phyloP scores from a whole-genome alignment of 2,329 filamentous ascomycete species.

The Colletotrichum tabaci region DNA sequence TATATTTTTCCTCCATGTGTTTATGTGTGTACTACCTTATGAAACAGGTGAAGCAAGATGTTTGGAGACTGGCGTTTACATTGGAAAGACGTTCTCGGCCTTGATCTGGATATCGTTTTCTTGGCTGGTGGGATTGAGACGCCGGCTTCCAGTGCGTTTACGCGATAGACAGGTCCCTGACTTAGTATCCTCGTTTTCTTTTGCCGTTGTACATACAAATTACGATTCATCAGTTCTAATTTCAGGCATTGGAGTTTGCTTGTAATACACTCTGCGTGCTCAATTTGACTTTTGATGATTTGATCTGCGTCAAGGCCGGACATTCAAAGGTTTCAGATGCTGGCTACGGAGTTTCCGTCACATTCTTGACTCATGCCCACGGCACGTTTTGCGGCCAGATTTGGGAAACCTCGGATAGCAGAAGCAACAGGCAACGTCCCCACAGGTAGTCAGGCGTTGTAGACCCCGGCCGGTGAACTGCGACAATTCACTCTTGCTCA shows the following conservation, averaged over 20 bases:
- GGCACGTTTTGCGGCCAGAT: not conserved
- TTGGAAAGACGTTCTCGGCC: constrained; percentile 13
- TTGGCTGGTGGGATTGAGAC: not conserved
- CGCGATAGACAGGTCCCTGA: constrained; percentile 5
- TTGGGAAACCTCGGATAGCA: too few relatives aligned
- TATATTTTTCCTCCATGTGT: not conserved
- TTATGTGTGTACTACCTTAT: not conserved
- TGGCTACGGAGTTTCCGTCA: not conserved
- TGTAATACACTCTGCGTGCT: accelerated
- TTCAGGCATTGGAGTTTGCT: not conserved
- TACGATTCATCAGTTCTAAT: not conserved
- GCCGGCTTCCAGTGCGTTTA: not conserved
- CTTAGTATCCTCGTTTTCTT: not conserved
- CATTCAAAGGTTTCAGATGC: not conserved
- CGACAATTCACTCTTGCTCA: too few relatives aligned
- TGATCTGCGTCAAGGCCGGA: not conserved
- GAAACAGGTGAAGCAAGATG: not conserved
- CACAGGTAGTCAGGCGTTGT: too few relatives aligned
- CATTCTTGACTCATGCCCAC: constrained; percentile 11
- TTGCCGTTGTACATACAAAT: not conserved
- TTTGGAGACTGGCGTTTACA: constrained; percentile 28
- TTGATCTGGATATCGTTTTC: not conserved
- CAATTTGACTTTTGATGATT: too few relatives aligned
- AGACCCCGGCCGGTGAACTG: too few relatives aligned
- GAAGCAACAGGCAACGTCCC: too few relatives aligned